A percentile compares a stretch with the other conserved stretches of the same genome.
Conservation (phyloP, 23 red algal species). For the Gracilaria domingensis region DNA sequence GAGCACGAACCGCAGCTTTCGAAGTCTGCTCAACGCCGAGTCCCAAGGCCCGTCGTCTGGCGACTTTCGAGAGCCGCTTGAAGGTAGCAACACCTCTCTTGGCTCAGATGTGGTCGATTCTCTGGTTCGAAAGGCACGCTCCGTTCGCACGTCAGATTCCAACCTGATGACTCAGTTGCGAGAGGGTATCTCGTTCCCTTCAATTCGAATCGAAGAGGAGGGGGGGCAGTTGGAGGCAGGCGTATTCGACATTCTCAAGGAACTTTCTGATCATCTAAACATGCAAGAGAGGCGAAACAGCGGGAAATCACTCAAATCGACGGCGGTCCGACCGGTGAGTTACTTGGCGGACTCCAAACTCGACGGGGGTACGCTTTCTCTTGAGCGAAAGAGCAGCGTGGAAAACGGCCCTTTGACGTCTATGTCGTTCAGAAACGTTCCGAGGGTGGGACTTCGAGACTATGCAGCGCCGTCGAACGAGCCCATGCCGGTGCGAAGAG, state of each 20-base stretch:
- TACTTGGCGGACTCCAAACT: background rate
- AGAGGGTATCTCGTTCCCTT: conserved; percentile 3
- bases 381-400: background rate
- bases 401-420: background rate
- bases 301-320: background rate
- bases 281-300: background rate
- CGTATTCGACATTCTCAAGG: conserved; percentile 32
- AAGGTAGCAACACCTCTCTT: conserved; percentile 28
- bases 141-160: conserved; percentile 37
- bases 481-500: background rate
- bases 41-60: background rate
- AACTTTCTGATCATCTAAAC: conserved; percentile 34
- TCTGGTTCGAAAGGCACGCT: background rate
- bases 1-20: background rate
- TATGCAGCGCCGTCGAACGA: background rate
- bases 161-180: background rate
- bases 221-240: conserved; percentile 1
- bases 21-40: background rate
- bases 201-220: conserved; percentile 35
- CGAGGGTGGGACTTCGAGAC: background rate
- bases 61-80: conserved; percentile 24
- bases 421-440: background rate
- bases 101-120: conserved; percentile 53
- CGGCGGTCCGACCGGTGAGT: background rate
- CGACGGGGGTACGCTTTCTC: background rate